Evolutionary conservation across 805 yeast species (phyloP).

Genomic region (Schizosaccharomyces cryophilus): DNA sequence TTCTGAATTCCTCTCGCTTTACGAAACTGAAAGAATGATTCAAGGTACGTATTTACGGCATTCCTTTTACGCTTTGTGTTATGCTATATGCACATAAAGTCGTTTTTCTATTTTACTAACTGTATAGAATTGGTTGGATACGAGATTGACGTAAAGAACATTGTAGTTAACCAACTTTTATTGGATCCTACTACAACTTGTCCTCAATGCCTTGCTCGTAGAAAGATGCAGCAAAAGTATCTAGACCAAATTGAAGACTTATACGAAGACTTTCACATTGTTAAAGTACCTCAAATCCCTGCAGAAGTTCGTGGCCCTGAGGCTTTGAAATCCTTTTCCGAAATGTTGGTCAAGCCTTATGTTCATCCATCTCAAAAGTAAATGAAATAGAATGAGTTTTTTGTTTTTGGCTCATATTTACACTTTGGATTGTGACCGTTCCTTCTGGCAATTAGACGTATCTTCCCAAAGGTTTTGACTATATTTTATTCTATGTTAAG

Average conservation of each 20-base stretch:
- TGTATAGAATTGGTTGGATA: slow-evolving; percentile 54
- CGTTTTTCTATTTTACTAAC: too few species aligned
- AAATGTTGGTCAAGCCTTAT: slow-evolving; percentile 29
- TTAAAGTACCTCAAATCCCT: slow-evolving; percentile 85
- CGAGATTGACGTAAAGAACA: slow-evolving; percentile 89
- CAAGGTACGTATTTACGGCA: slow-evolving; percentile 22
- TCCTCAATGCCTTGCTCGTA: slow-evolving; percentile 73
- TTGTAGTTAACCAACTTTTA: slow-evolving; percentile 74
- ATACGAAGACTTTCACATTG: slow-evolving; percentile 73
- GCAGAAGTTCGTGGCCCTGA: slow-evolving; percentile 84
- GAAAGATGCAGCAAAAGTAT: slow-evolving; percentile 89
- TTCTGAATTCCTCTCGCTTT: slow-evolving; percentile 81
- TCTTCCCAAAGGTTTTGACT: too few species aligned
- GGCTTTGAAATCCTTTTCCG: slow-evolving; percentile 60
- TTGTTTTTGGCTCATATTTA: too few species aligned
- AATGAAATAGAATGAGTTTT: too few species aligned
- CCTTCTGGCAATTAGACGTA: too few species aligned
- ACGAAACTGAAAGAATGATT: slow-evolving; percentile 92
- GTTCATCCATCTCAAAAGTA: not conserved
- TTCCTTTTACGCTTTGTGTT: too few species aligned
- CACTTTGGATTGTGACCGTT: too few species aligned
- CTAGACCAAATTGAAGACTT: slow-evolving; percentile 85
- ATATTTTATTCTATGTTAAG: too few species aligned
- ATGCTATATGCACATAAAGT: too few species aligned
- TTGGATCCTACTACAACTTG: slow-evolving; percentile 59